phyloP scores from a whole-genome alignment of 2,329 filamentous ascomycete genomes.

The Monilinia aucupariae region DNA sequence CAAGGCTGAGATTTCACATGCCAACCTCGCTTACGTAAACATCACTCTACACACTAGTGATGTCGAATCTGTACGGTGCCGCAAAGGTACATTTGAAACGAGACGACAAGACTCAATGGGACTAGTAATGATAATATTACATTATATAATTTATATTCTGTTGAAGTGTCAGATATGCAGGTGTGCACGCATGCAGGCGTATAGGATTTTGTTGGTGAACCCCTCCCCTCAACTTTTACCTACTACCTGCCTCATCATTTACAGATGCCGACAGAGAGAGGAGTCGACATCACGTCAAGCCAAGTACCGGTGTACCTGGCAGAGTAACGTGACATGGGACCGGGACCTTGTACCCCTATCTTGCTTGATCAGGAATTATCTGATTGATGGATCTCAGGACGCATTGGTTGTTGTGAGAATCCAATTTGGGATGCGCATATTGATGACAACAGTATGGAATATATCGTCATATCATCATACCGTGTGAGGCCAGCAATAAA shows the following conservation, averaged over 20 bases:
- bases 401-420: too few relatives aligned
- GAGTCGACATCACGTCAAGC: too few relatives aligned
- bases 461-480: background rate
- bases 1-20: conserved; percentile 13
- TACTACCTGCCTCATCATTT: background rate
- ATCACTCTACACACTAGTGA: too few relatives aligned
- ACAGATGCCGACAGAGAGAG: too few relatives aligned
- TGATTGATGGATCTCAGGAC: background rate
- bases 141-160: background rate
- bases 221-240: background rate
- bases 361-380: background rate
- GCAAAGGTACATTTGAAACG: background rate
- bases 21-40: background rate
- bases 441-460: too few relatives aligned
- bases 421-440: too few relatives aligned
- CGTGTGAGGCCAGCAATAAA: background rate
- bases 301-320: too few relatives aligned
- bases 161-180: background rate
- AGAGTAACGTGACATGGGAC: too few relatives aligned
- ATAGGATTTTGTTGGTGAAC: background rate
- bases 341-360: conserved; percentile 1
- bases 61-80: background rate
- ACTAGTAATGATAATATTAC: background rate
- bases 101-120: background rate
- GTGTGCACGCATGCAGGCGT: background rate